Conservation (phyloP, 1,284 basidiomycete genomes). For the Somion occarium region DNA sequence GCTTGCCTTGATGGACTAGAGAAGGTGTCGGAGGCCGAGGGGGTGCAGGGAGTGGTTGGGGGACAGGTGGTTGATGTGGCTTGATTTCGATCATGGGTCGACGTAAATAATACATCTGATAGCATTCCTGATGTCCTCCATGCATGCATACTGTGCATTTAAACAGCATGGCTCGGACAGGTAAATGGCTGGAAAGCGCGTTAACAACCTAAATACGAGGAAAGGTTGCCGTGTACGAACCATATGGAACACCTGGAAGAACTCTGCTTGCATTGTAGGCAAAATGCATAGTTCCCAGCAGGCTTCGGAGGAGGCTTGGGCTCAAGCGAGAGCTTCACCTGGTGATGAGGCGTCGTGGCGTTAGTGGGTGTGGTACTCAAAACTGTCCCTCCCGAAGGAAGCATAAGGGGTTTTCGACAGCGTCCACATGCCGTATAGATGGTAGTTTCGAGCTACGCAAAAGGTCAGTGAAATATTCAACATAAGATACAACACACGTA, state of each 20-base stretch:
- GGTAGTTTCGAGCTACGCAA: constrained; percentile 54
- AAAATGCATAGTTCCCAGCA: constrained; percentile 35
- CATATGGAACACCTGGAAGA: constrained; percentile 64
- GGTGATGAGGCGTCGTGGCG: constrained; percentile 14
- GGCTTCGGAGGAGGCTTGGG: constrained; percentile 21
- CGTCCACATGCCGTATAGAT: constrained; percentile 63
- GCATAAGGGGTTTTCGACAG: constrained; percentile 57
- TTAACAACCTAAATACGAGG: not conserved
- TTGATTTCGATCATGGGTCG: constrained; percentile 38
- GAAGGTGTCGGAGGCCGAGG: constrained; percentile 1
- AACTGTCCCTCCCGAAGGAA: constrained; percentile 23
- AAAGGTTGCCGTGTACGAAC: constrained; percentile 34
- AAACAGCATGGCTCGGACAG: constrained; percentile 62
- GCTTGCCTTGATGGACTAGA: not conserved
- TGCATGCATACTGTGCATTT: constrained; percentile 71
- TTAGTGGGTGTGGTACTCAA: constrained; percentile 25
- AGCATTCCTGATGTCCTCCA: constrained; percentile 74
- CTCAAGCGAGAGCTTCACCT: not conserved
- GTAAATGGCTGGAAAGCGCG: constrained; percentile 54
- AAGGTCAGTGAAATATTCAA: not conserved
- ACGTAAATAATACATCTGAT: constrained; percentile 55
- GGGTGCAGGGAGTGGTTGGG: not conserved
- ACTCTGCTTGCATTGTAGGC: constrained; percentile 45
- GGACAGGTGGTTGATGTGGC: constrained; percentile 27
- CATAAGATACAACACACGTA: too few species aligned